These are phyloP conservation scores for Lenwebbia sp. DNA, from an alignment of 345 rosid genomes.

Conservation along the genomic window DNA sequence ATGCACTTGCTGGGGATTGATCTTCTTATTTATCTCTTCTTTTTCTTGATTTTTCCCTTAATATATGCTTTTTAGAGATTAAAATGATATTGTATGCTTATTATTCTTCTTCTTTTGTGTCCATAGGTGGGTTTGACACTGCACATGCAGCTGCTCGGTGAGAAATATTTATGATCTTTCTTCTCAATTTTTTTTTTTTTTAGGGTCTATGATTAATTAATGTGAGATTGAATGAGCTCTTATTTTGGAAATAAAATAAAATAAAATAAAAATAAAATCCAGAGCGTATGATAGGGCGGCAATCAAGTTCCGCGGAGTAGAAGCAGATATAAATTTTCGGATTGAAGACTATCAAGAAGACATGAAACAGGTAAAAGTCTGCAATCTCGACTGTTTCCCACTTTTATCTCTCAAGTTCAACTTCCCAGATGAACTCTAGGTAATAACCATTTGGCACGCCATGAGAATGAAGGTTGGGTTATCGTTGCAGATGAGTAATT, in stretches of 20 bases:
- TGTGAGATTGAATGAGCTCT: background rate
- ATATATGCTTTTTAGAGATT: background rate
- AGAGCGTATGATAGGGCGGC: conserved; percentile 99
- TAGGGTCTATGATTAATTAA: background rate
- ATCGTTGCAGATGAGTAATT: conserved; percentile 62
- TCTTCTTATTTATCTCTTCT: background rate
- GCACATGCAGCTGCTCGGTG: conserved; percentile 99
- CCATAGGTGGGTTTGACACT: conserved; percentile 96
- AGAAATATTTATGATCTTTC: background rate
- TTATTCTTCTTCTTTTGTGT: background rate
- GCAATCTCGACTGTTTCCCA: background rate
- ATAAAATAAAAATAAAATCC: background rate
- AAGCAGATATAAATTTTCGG: conserved; percentile 88
- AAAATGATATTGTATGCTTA: background rate
- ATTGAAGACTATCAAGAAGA: conserved; percentile 80
- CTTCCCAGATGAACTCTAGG: background rate
- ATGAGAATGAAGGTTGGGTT: background rate
- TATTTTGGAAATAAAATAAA: conserved; percentile 1
- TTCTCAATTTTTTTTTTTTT: background rate
- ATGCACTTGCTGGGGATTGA: background rate
- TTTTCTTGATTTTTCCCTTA: background rate
- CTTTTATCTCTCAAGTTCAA: background rate
- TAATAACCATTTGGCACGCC: background rate
- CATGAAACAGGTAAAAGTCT: conserved; percentile 62
- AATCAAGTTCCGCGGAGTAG: conserved; percentile 85